A percentile compares a stretch with the other conserved stretches of the same genome.
phyloP scores from a whole-genome alignment of 306 rosid species.

The Mimosa bimucronata region DNA sequence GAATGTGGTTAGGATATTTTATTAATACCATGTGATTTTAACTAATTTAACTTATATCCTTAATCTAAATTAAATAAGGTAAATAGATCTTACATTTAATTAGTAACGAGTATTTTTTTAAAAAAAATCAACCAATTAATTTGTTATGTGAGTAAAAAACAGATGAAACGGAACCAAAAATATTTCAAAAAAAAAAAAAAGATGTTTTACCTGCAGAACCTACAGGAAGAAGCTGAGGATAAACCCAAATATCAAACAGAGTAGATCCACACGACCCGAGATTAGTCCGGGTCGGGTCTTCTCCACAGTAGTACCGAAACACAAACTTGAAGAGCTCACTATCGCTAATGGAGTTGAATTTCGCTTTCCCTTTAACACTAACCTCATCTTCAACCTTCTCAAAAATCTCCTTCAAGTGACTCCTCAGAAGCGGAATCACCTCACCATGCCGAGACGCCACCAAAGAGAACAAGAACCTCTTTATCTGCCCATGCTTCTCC shows the following conservation, averaged over 20 bases:
- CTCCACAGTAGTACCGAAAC: slow-evolving; percentile 51
- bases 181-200: neutral
- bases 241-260: neutral
- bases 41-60: no score
- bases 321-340: slow-evolving; percentile 46
- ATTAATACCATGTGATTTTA: no score
- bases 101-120: no score
- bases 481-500: slow-evolving; percentile 54
- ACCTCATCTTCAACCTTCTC: slow-evolving; percentile 45
- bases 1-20: no score
- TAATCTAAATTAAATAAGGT: no score
- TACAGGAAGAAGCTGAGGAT: neutral
- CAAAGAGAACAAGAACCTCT: slow-evolving; percentile 46
- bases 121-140: neutral
- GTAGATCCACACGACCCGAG: neutral
- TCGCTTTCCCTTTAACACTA: slow-evolving; percentile 32
- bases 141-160: neutral
- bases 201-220: neutral
- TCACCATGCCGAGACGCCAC: slow-evolving; percentile 50
- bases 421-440: slow-evolving; percentile 52
- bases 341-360: slow-evolving; percentile 51
- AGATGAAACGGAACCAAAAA: neutral
- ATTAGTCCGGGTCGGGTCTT: slow-evolving; percentile 37
- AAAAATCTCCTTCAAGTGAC: slow-evolving; percentile 48
- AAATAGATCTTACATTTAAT: no score